Percentiles rank a stretch among this genome's conserved stretches.
phyloP scores from a whole-genome alignment of 306 rosid genomes.

The Prunus mira region DNA sequence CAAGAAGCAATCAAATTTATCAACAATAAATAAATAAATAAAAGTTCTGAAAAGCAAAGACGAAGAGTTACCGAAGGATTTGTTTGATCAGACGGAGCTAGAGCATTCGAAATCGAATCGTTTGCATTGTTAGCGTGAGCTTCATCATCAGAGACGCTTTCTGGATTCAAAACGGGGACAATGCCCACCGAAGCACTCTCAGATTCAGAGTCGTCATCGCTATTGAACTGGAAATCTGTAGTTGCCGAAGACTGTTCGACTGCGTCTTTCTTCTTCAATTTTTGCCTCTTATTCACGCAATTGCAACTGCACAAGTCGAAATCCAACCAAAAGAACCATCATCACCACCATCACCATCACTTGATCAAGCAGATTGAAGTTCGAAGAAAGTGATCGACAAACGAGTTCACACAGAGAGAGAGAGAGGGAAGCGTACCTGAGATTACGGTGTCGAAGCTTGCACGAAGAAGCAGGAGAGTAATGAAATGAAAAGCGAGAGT shows the following conservation, averaged over 20 bases:
- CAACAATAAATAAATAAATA: not conserved
- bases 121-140: slow-evolving; percentile 15
- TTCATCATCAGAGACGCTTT: slow-evolving; percentile 29
- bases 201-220: slow-evolving; percentile 39
- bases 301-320: slow-evolving; percentile 49
- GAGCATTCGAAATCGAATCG: slow-evolving; percentile 29
- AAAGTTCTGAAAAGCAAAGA: not conserved
- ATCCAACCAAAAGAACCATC: not conserved
- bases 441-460: slow-evolving; percentile 54
- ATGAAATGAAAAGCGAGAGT: slow-evolving; percentile 26
- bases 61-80: slow-evolving; percentile 41
- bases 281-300: slow-evolving; percentile 54
- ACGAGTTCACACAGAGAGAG: not conserved
- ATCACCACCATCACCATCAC: no score
- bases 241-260: slow-evolving; percentile 34
- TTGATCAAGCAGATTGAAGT: not conserved
- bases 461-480: slow-evolving; percentile 44
- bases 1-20: not conserved
- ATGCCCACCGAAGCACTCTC: slow-evolving; percentile 26
- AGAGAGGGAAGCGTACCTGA: slow-evolving; percentile 37
- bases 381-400: not conserved
- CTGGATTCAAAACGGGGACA: slow-evolving; percentile 32
- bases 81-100: slow-evolving; percentile 27
- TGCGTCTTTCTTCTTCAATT: slow-evolving; percentile 63
- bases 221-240: slow-evolving; percentile 40